Percentiles rank a stretch among this genome's conserved stretches.
Evolutionary conservation across 306 rosid species (phyloP).

Genomic region (Macrotyloma uniflorum): DNA sequence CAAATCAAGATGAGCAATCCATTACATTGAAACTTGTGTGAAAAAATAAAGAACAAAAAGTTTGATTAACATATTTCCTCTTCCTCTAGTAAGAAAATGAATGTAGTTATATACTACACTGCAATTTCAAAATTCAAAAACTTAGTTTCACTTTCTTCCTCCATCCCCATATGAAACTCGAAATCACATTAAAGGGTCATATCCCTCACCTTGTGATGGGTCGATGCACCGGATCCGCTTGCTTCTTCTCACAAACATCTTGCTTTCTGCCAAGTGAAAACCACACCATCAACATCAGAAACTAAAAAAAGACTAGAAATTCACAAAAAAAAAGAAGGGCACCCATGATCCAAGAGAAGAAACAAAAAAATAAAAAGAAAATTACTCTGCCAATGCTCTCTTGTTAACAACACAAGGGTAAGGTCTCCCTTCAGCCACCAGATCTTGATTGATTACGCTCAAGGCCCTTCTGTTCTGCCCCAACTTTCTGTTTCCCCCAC

Average conservation of each 20-base stretch:
- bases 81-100: neutral
- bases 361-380: neutral
- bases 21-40: neutral
- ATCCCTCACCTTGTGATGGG: slow-evolving; percentile 86
- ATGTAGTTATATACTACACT: neutral
- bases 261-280: slow-evolving; percentile 52
- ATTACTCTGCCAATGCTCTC: slow-evolving; percentile 74
- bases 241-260: slow-evolving; percentile 75
- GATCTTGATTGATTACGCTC: slow-evolving; percentile 63
- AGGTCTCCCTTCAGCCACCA: slow-evolving; percentile 60
- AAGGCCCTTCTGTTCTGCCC: slow-evolving; percentile 81
- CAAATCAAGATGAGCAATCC: slow-evolving; percentile 23
- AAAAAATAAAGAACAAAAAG: neutral
- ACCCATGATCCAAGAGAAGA: neutral
- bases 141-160: neutral
- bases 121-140: slow-evolving; percentile 30
- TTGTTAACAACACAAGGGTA: slow-evolving; percentile 89
- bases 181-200: neutral
- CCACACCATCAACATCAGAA: slow-evolving; percentile 18
- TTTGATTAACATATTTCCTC: neutral
- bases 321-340: neutral
- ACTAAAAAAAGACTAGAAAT: neutral
- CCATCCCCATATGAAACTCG: neutral
- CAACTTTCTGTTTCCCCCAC: slow-evolving; percentile 52
- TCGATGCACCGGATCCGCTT: slow-evolving; percentile 84